Base-by-base conservation (phyloP, 768 basidiomycete species). In the Podaxis mareebaensis region DNA sequence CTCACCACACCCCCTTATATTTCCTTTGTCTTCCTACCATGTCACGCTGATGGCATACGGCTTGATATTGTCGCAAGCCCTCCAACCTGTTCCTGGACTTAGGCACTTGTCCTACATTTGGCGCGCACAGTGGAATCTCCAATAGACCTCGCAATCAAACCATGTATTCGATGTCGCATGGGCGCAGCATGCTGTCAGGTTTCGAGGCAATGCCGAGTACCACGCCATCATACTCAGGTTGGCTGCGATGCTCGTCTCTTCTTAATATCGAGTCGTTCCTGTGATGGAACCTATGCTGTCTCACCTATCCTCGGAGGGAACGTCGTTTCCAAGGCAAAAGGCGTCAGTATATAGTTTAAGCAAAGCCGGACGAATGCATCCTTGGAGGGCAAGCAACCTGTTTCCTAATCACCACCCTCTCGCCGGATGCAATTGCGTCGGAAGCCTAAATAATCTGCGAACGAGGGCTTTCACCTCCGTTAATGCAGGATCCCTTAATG, bases 261-360 rank as follows among this genome's bases (percentile, higher is more conserved):
- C 33, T 15, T 66, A 88, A 85, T 83, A 84, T 68, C 83, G 83
- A 67, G 73, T 87, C 17, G 69, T 88, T 38, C 87, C 86, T 15
- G 78, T 89, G 39, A 82, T 83, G 0, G 86, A 88, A 69, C 71
- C 78, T 38, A 75, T 1, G 82, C 87, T 15, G 81, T 88, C 52
- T 72, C 73, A 2, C 85, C 81, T 60, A 85, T 88, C 59, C 73
- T 88, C 1, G 80, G 80, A 30, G 83, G 86, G 67, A 80, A 78
- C 12, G 78, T 80, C 0, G 88, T 88, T 88, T 66, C 87, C 87
- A 88, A 88, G 71, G 84, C 87, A 8, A 72, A 77, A 53, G 87
- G 87, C 24, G 86, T 87, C 20, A 79, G 87, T 64, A 81, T 80
- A 15, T 89, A 87, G 87, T 88, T 88, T 68, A 78, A 78, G 81